Conservation (phyloP, 306 rosid species). For the Vicia sativa region DNA sequence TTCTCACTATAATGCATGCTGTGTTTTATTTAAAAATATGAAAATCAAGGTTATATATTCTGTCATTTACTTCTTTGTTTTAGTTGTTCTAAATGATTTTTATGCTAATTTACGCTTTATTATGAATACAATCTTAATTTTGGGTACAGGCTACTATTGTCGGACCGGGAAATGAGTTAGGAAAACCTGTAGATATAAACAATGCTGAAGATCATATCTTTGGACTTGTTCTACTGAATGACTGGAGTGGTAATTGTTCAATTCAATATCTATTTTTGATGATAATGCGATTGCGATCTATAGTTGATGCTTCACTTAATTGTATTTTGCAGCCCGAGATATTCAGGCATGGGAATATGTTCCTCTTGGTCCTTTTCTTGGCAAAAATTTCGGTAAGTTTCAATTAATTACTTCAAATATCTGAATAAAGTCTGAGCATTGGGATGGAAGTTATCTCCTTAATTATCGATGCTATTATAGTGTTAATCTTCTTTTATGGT, state of each 20-base stretch:
- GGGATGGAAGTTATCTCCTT: slow-evolving; percentile 16
- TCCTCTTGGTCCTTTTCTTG: slow-evolving; percentile 98
- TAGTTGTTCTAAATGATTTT: slow-evolving; percentile 24
- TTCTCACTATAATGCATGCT: background rate
- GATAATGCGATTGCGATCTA: background rate
- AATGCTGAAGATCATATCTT: slow-evolving; percentile 87
- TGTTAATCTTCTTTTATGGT: slow-evolving; percentile 28
- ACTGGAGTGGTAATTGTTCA: slow-evolving; percentile 84
- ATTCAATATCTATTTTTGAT: slow-evolving; percentile 30
- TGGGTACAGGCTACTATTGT: slow-evolving; percentile 83
- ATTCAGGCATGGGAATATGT: slow-evolving; percentile 97
- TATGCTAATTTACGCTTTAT: background rate
- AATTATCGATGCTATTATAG: slow-evolving; percentile 19
- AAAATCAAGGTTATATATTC: slow-evolving; percentile 21
- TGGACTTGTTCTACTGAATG: slow-evolving; percentile 85
- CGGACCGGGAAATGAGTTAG: slow-evolving; percentile 94
- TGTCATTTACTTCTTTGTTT: slow-evolving; percentile 8
- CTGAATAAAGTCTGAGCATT: slow-evolving; percentile 27
- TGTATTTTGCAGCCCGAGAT: slow-evolving; percentile 84
- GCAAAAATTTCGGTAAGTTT: slow-evolving; percentile 80
- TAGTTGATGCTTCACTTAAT: slow-evolving; percentile 29
- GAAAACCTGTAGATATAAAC: slow-evolving; percentile 81
- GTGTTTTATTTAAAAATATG: slow-evolving; percentile 4
- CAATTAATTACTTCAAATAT: slow-evolving; percentile 28
- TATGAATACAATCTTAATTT: slow-evolving; percentile 26